phyloP scores from a whole-genome alignment of 179 eudicot genomes.

The Gypsophila paniculata region DNA sequence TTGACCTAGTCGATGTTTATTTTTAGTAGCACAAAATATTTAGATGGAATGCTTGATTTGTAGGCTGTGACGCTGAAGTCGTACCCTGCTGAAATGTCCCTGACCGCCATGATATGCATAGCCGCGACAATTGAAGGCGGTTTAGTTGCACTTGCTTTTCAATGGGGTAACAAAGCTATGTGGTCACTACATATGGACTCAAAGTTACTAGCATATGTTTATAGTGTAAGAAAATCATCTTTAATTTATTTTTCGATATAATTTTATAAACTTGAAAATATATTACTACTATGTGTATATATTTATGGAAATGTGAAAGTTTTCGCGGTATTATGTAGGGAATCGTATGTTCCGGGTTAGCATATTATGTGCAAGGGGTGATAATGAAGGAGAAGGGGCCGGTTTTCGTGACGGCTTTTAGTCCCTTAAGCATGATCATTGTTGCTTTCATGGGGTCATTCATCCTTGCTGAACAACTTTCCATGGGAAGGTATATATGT shows the following conservation, averaged over 20 bases:
- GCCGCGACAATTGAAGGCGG: constrained; percentile 58
- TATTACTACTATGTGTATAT: no score
- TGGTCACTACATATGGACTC: constrained; percentile 63
- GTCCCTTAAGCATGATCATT: constrained; percentile 66
- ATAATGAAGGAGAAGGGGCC: constrained; percentile 73
- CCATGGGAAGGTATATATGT: constrained; percentile 54
- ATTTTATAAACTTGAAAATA: no score
- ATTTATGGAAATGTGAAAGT: background rate
- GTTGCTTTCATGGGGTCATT: constrained; percentile 57
- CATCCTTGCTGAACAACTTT: constrained; percentile 52
- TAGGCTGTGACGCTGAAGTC: constrained; percentile 58
- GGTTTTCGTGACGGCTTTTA: constrained; percentile 77
- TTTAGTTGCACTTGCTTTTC: constrained; percentile 43
- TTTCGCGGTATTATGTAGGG: constrained; percentile 44
- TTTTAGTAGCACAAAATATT: background rate
- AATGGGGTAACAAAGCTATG: constrained; percentile 36
- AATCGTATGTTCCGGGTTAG: constrained; percentile 56
- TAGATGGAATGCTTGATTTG: background rate
- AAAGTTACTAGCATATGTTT: constrained; percentile 46
- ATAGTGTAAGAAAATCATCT: constrained; percentile 47
- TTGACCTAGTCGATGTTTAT: background rate
- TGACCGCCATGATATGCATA: constrained; percentile 62
- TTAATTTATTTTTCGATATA: background rate
- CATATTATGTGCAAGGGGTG: constrained; percentile 51
- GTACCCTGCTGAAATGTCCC: constrained; percentile 71